Percentiles rank a stretch among this genome's conserved stretches.
phyloP scores from a whole-genome alignment of 352 stramenopile species.

The Pythium periplocum region DNA sequence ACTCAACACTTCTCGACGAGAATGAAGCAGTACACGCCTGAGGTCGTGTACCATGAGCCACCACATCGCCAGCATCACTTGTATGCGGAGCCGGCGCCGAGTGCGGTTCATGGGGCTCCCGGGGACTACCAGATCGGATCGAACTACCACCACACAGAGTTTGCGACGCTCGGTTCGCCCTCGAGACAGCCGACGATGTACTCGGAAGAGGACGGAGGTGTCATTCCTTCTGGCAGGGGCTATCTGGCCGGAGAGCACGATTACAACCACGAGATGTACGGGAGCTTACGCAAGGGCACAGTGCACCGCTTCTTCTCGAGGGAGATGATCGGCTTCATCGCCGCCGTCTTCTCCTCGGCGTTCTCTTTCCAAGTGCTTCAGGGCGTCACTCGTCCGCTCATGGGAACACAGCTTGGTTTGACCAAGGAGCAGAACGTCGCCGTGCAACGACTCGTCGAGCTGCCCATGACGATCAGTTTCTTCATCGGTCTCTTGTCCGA shows the following conservation, averaged over 20 bases:
- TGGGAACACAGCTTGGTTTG: constrained; percentile 48
- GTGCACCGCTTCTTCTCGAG: constrained; percentile 47
- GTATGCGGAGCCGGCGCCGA: too few relatives aligned
- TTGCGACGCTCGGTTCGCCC: too few relatives aligned
- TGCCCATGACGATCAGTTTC: constrained; percentile 88
- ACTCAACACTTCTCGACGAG: too few relatives aligned
- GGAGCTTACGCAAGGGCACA: constrained; percentile 57
- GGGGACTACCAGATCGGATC: too few relatives aligned
- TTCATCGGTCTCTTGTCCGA: constrained; percentile 88
- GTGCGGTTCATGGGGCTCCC: too few relatives aligned
- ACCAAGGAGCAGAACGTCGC: constrained; percentile 37
- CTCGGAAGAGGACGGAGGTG: too few relatives aligned
- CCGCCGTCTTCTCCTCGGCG: constrained; percentile 63
- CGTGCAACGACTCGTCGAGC: constrained; percentile 55
- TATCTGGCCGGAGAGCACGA: constrained; percentile 56
- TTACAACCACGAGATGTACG: constrained; percentile 72
- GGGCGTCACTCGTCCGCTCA: constrained; percentile 45
- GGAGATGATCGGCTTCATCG: constrained; percentile 56
- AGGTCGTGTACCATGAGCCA: too few relatives aligned
- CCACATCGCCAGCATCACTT: too few relatives aligned
- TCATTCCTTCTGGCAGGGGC: too few relatives aligned
- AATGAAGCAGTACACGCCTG: too few relatives aligned
- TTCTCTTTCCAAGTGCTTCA: constrained; percentile 59
- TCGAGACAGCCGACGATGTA: too few relatives aligned
- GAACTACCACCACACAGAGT: too few relatives aligned